Evolutionary conservation across 1,139 yeast genomes (phyloP).

Genomic region (Suhomyces ambrosiae): DNA sequence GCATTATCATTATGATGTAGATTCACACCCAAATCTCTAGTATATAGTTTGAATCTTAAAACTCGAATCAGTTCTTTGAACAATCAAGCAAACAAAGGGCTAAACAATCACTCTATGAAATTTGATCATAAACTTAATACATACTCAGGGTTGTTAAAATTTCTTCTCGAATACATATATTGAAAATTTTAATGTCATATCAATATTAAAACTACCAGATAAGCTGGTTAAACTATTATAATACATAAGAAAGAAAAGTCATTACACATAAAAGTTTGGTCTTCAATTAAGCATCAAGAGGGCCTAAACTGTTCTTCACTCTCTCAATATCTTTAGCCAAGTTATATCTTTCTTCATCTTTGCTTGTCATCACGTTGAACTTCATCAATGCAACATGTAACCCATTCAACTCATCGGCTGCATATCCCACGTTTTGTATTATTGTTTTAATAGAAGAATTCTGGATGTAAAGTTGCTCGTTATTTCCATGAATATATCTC

Average conservation of each 20-base stretch:
- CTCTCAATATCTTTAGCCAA: conserved; percentile 8
- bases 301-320: conserved; percentile 14
- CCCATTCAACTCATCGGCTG: conserved; percentile 15
- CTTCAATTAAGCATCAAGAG: conserved; percentile 5
- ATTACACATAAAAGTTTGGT: conserved; percentile 14
- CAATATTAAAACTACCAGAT: no score
- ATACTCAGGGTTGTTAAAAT: no score
- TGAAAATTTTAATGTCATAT: no score
- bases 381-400: conserved; percentile 20
- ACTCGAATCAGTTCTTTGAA: no score
- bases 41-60: no score
- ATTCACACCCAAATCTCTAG: no score
- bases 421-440: conserved; percentile 5
- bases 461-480: conserved; percentile 2
- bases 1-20: no score
- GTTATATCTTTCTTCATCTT: conserved; percentile 12
- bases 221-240: no score
- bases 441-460: background rate
- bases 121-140: no score
- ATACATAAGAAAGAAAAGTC: conserved; percentile 26
- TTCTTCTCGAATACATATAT: no score
- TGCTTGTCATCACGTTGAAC: conserved; percentile 20
- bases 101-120: no score
- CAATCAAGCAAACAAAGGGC: no score
- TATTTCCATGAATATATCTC: conserved; percentile 18